Evolutionary conservation across 78 protist genomes (phyloP).

Genomic region (Dictyostelium discoideum): dicty_2.7 NC_007089.4:2172001-2172500

Average conservation of each 20-base stretch:
- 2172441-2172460: background rate
- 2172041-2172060: no score
- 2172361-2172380: background rate
- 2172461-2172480: background rate
- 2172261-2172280: background rate
- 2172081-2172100: background rate
- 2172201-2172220: conserved; percentile 2
- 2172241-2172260: background rate
- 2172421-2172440: no score
- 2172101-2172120: background rate
- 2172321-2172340: background rate
- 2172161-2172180: background rate
- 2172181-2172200: background rate
- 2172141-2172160: background rate
- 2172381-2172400: background rate
- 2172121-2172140: no score
- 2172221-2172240: background rate
- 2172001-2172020: no score
- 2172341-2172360: background rate
- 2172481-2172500: background rate
- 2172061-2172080: background rate
- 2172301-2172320: conserved; percentile 17
- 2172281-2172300: background rate
- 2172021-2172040: no score
- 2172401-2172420: background rate